phyloP scores from a whole-genome alignment of 441 rosid genomes.

The Viola pubescens region DNA sequence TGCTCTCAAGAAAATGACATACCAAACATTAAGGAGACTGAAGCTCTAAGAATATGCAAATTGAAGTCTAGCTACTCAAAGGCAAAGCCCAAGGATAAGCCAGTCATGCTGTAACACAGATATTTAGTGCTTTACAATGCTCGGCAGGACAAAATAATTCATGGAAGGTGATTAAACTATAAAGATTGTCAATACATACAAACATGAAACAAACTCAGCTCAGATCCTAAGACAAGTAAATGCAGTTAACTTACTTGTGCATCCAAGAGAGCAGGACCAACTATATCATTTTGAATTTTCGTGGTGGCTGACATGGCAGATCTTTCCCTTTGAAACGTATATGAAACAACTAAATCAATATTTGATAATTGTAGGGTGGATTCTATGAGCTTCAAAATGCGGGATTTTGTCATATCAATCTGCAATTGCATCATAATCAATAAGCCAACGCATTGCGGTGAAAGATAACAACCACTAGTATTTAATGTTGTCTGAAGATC shows the following conservation, averaged over 20 bases:
- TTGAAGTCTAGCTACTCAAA: neutral
- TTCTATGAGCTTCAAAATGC: conserved; percentile 64
- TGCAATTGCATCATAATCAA: conserved; percentile 32
- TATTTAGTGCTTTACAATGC: conserved; percentile 5
- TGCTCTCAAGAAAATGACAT: conserved; percentile 2
- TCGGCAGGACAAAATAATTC: neutral
- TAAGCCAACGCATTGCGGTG: conserved; percentile 14
- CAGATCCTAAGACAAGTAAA: conserved; percentile 11
- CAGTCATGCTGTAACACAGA: neutral
- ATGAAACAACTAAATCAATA: conserved; percentile 58
- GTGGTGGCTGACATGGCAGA: conserved; percentile 47
- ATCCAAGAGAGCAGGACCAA: conserved; percentile 66
- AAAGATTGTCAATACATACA: neutral
- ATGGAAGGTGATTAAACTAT: neutral
- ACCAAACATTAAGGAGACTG: conserved; percentile 7
- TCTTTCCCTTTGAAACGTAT: conserved; percentile 51
- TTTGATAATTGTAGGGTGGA: conserved; percentile 71
- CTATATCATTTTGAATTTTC: conserved; percentile 57
- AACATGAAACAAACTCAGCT: conserved; percentile 1
- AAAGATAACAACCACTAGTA: conserved; percentile 6
- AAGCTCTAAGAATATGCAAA: neutral
- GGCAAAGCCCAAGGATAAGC: neutral
- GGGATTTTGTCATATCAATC: conserved; percentile 63
- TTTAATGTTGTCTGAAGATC: conserved; percentile 16
- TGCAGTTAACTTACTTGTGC: conserved; percentile 51